Percentiles rank a stretch among this genome's conserved stretches.
Evolutionary conservation across 805 yeast genomes (phyloP).

Genomic region (Ogataea degrootiae): DNA sequence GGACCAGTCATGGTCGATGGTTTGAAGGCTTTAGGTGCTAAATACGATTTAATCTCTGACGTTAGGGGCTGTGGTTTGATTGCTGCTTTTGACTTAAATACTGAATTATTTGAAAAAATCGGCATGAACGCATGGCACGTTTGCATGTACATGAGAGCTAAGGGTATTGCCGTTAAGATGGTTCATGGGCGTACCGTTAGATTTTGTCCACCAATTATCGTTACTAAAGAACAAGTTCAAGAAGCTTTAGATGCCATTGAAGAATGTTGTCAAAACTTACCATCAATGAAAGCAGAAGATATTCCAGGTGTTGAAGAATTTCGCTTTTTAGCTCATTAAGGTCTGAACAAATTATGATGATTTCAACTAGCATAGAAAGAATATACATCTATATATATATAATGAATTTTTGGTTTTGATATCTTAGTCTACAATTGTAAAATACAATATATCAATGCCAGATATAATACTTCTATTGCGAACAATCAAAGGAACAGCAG

Average conservation of each 20-base stretch:
- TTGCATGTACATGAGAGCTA: slow-evolving; percentile 23
- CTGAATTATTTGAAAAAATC: slow-evolving; percentile 6
- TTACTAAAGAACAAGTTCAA: slow-evolving; percentile 15
- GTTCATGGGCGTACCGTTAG: slow-evolving; percentile 20
- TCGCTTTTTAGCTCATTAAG: slow-evolving; percentile 10
- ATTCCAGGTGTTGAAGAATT: slow-evolving; percentile 20
- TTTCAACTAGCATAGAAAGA: no score
- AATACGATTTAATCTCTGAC: slow-evolving; percentile 16
- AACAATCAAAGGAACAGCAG: no score
- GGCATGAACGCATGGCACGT: slow-evolving; percentile 22
- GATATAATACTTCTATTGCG: no score
- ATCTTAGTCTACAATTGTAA: no score
- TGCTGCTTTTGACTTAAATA: slow-evolving; percentile 21
- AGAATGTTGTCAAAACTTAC: slow-evolving; percentile 15
- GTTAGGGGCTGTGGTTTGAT: slow-evolving; percentile 24
- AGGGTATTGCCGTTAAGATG: slow-evolving; percentile 24
- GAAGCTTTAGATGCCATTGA: slow-evolving; percentile 14
- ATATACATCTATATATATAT: no score
- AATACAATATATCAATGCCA: no score
- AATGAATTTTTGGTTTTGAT: no score
- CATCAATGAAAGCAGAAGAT: slow-evolving; percentile 6
- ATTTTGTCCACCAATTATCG: slow-evolving; percentile 20
- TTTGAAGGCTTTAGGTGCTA: slow-evolving; percentile 9
- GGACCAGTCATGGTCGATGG: slow-evolving; percentile 20
- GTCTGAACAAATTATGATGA: neutral